Percentiles rank a stretch among this genome's conserved stretches.
Evolutionary conservation across 2,329 filamentous ascomycete genomes (phyloP).

Genomic region (Periglandula ipomoeae): DNA sequence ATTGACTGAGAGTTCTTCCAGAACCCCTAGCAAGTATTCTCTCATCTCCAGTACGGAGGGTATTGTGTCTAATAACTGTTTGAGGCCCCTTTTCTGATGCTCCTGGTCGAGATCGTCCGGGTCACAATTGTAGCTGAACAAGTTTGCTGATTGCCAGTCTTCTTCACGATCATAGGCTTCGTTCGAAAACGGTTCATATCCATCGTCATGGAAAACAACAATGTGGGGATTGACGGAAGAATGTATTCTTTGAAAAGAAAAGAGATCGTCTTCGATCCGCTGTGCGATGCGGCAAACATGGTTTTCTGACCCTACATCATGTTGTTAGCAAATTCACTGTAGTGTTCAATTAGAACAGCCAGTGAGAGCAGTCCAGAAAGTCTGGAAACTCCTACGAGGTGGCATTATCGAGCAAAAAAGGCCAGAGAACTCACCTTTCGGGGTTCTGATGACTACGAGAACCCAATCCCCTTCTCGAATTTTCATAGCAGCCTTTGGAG

Average conservation of each 20-base stretch:
- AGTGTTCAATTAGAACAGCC: too few relatives aligned
- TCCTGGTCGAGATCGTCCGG: constrained; percentile 12
- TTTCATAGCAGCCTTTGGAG: not conserved
- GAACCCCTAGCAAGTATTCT: constrained; percentile 31
- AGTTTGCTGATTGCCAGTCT: constrained; percentile 11
- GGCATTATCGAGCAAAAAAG: too few relatives aligned
- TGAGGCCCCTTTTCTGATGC: constrained; percentile 19
- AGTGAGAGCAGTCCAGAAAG: too few relatives aligned
- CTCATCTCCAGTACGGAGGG: constrained; percentile 53
- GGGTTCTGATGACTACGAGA: not conserved
- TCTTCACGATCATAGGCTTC: not conserved
- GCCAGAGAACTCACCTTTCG: not conserved
- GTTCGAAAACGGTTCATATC: not conserved
- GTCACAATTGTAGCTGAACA: constrained; percentile 18
- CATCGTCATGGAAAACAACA: not conserved
- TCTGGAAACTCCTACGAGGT: too few relatives aligned
- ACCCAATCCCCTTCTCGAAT: constrained; percentile 3
- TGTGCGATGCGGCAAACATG: not conserved
- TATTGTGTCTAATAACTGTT: constrained; percentile 45
- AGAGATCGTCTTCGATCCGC: not conserved
- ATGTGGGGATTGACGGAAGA: not conserved
- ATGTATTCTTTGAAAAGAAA: not conserved
- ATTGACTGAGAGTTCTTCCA: constrained; percentile 30
- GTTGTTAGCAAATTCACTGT: too few relatives aligned
- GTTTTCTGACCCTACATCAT: not conserved